Percentiles rank a stretch among this genome's conserved stretches.
phyloP scores from a whole-genome alignment of 1,284 basidiomycete genomes.

The Bjerkandera adusta region DNA sequence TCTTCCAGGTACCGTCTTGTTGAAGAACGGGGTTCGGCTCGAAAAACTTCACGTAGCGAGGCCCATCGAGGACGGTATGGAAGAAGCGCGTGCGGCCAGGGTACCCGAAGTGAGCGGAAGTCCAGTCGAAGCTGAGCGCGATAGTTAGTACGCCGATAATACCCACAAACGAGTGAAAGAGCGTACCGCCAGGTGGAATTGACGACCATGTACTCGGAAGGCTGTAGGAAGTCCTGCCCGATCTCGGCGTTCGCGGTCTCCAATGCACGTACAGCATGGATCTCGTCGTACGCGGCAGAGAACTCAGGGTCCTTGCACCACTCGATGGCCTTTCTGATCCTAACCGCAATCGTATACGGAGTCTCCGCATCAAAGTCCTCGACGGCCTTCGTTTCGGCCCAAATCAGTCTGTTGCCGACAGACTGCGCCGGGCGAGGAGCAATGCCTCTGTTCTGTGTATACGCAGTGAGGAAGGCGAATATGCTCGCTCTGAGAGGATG shows the following conservation, averaged over 20 bases:
- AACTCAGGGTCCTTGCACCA: constrained; percentile 9
- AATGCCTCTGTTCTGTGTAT: constrained; percentile 12
- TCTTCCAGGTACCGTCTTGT: constrained; percentile 14
- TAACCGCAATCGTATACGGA: constrained; percentile 7
- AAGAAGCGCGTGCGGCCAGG: constrained; percentile 16
- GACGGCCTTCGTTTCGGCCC: constrained; percentile 10
- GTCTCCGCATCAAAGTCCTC: constrained; percentile 9
- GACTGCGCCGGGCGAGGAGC: constrained; percentile 1
- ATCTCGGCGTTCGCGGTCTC: constrained; percentile 9
- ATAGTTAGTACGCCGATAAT: not conserved
- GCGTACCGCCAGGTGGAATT: constrained; percentile 21
- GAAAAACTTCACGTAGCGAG: constrained; percentile 18
- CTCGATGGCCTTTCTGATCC: constrained; percentile 8
- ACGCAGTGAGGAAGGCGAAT: no score
- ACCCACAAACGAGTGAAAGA: not conserved
- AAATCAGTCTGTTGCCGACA: constrained; percentile 9
- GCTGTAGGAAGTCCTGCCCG: constrained; percentile 13
- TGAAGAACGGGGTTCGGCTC: constrained; percentile 15
- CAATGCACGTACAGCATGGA: no score
- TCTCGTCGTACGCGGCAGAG: constrained; percentile 10
- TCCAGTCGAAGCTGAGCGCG: constrained; percentile 17
- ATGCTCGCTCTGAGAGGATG: no score
- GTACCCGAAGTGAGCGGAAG: constrained; percentile 20
- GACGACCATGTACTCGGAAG: constrained; percentile 13
- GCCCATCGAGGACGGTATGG: constrained; percentile 15